Base-by-base conservation (phyloP, 441 rosid genomes). In the Daphne laureola region DNA sequence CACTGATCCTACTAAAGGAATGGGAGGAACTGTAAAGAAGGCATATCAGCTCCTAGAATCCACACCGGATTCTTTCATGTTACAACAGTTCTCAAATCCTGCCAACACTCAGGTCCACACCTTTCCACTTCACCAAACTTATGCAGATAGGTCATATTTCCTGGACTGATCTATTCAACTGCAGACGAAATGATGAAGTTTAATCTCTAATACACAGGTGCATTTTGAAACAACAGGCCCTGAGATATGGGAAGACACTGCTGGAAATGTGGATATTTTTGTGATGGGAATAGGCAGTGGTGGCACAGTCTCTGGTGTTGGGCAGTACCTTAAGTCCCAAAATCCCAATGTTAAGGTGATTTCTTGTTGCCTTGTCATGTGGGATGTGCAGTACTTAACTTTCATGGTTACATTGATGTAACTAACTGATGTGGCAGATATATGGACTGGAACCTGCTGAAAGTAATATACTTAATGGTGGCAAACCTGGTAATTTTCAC, bases 241-340 rank as follows among this genome's bases (percentile, higher is more conserved):
- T 62, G 96, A 90, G 68, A 90, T 90, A 62, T 90, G 98, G 98
- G 92, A 87, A 64, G 98, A 87, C 52, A 83, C 98, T 5, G 71
- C 72, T 57, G 95, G 98, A 12, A 68, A 83, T 57, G 96, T 91
- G 3, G 96, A 91, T 65, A 87, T 90, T 43, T 90, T 87, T 54
- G 83, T 90, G 27, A 90, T 87, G 95, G 98, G 98, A 56, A 87
- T 87, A 17, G 98, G 96, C 31, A 87, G 98, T 52, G 98, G 98
- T 41, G 98, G 98, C 35, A 90, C 98, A 0, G 98, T 90, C 46
- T 72, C 95, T 17, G 98, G 98, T 0, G 98, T 87, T 12, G 96
- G 98, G 3, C 92, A 69, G 57, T 85, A 85, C 61, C 90, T 91
- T 31, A 91, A 91, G 63, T 87, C 96, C 53, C 68, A 79, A 63